Evolutionary conservation across 768 basidiomycete genomes (phyloP).

Genomic region (Mycena leptocephala): DNA sequence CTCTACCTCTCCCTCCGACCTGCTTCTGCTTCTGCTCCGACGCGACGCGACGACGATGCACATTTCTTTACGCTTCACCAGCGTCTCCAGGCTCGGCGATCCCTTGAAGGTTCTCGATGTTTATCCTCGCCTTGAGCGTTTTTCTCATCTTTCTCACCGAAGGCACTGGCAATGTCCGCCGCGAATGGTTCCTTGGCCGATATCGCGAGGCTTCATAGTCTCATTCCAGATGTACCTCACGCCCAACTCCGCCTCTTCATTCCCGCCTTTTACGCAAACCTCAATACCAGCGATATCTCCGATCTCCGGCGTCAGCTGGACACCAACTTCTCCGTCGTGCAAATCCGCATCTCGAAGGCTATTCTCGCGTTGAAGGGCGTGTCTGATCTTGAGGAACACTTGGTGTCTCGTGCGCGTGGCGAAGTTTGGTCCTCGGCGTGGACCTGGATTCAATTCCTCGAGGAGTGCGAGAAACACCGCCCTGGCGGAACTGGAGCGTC

Average conservation of each 20-base stretch:
- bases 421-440: slow-evolving; percentile 11
- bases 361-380: slow-evolving; percentile 1
- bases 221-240: slow-evolving; percentile 12
- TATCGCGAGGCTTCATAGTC: not conserved
- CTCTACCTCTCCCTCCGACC: no score
- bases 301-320: slow-evolving; percentile 6
- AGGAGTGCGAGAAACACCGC: slow-evolving; percentile 2
- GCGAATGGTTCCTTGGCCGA: slow-evolving; percentile 11
- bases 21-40: no score
- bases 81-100: not conserved
- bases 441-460: slow-evolving; percentile 13
- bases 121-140: not conserved
- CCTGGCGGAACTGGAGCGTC: not conserved
- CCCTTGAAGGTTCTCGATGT: not conserved
- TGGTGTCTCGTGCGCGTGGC: not conserved
- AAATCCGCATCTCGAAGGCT: not conserved
- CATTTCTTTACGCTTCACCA: slow-evolving; percentile 10
- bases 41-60: no score
- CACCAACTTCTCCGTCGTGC: not conserved
- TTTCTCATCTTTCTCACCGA: not conserved
- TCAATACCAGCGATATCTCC: not conserved
- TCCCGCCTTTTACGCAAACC: slow-evolving; percentile 14
- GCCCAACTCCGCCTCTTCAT: slow-evolving; percentile 14
- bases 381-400: slow-evolving; percentile 10
- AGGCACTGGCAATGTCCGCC: slow-evolving; percentile 10